A percentile compares a stretch with the other conserved stretches of the same genome.
Conservation (phyloP, 2,329 filamentous ascomycete genomes). For the Cladosporium sp. region DNA sequence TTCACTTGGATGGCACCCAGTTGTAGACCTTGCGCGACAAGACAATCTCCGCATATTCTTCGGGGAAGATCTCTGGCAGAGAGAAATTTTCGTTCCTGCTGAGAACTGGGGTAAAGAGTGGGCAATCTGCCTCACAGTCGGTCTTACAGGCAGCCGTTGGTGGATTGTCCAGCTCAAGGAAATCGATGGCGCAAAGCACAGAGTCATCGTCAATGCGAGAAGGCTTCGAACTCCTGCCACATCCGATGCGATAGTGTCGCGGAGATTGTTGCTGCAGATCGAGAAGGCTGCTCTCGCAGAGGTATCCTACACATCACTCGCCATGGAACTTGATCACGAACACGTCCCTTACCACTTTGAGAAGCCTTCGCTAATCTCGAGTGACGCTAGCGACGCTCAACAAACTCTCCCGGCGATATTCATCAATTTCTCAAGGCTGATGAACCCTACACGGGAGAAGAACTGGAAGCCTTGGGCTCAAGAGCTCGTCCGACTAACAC, state of each 20-base stretch:
- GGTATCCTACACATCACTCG: slow-evolving; percentile 25
- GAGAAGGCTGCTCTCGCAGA: slow-evolving; percentile 34
- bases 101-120: slow-evolving; percentile 66
- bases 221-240: slow-evolving; percentile 7
- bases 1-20: slow-evolving; percentile 58
- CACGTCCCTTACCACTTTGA: slow-evolving; percentile 21
- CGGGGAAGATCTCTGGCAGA: slow-evolving; percentile 56
- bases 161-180: slow-evolving; percentile 63
- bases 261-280: slow-evolving; percentile 24
- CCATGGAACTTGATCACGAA: slow-evolving; percentile 19
- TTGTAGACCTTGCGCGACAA: slow-evolving; percentile 40
- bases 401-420: slow-evolving; percentile 11
- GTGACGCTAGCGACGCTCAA: slow-evolving; percentile 7
- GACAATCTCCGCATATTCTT: slow-evolving; percentile 57
- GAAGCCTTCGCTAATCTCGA: slow-evolving; percentile 13
- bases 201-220: slow-evolving; percentile 18
- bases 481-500: slow-evolving; percentile 19
- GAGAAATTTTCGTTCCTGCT: slow-evolving; percentile 60
- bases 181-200: slow-evolving; percentile 8
- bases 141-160: slow-evolving; percentile 70
- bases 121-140: slow-evolving; percentile 65
- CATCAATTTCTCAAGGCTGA: slow-evolving; percentile 17
- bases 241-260: not conserved
- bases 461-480: slow-evolving; percentile 19
- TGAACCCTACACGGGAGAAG: slow-evolving; percentile 11